Conservation (phyloP, 306 rosid species). For the Lotus japonicus region DNA sequence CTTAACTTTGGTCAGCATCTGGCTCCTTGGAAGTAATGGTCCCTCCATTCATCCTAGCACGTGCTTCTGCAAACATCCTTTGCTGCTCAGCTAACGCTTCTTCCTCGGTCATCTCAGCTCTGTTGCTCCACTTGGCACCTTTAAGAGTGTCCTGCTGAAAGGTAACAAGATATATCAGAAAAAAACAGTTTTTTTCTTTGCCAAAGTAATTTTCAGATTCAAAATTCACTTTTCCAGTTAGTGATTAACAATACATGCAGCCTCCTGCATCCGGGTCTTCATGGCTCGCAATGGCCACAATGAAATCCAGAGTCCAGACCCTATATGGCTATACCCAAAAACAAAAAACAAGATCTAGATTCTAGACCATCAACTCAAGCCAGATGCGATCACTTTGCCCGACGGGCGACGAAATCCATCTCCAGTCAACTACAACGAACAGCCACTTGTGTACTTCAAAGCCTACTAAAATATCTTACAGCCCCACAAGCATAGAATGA, state of each 20-base stretch:
- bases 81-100: constrained; percentile 99
- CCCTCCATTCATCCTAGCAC: constrained; percentile 96
- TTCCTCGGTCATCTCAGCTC: constrained; percentile 96
- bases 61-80: constrained; percentile 99
- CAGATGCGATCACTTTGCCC: not conserved
- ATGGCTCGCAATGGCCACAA: not conserved
- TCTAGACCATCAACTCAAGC: not conserved
- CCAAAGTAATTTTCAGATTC: not conserved
- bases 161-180: constrained; percentile 24
- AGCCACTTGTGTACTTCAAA: not conserved
- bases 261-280: not conserved
- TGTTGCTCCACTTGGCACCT: constrained; percentile 84
- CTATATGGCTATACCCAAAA: not conserved
- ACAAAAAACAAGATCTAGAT: not conserved
- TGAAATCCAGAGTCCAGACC: not conserved
- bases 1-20: constrained; percentile 91
- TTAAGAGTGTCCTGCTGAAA: constrained; percentile 87
- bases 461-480: not conserved
- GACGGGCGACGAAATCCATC: not conserved
- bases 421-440: not conserved
- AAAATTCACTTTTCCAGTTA: not conserved
- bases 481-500: not conserved
- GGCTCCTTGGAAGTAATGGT: constrained; percentile 67
- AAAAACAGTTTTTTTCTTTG: not conserved
- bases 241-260: not conserved